Percentiles rank a stretch among this genome's conserved stretches.
These are phyloP conservation scores for Sicyos edulis DNA, from an alignment of 306 rosid genomes.

Conservation along the genomic window DNA sequence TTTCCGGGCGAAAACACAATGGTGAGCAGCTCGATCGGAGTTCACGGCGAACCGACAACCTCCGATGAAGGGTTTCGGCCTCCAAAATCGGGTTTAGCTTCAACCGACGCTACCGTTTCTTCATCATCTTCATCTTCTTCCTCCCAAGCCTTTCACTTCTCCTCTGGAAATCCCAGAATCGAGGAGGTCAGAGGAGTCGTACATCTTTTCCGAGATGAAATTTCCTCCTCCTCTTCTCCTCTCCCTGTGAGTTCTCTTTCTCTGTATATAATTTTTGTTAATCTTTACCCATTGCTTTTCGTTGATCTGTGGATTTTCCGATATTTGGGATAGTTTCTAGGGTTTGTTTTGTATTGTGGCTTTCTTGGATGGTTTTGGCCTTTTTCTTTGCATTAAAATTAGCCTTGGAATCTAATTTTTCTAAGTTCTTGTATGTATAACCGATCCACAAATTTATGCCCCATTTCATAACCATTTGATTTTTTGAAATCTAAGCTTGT, in stretches of 20 bases:
- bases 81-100: conserved; percentile 16
- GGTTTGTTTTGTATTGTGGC: background rate
- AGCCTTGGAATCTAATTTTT: background rate
- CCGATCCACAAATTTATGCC: background rate
- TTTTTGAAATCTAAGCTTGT: no score
- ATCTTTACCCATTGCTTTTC: background rate
- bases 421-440: background rate
- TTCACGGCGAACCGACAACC: conserved; percentile 25
- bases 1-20: conserved; percentile 23
- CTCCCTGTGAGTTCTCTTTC: conserved; percentile 46
- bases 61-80: conserved; percentile 36
- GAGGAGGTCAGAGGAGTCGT: conserved; percentile 89
- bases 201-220: conserved; percentile 63
- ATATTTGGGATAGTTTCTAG: background rate
- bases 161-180: conserved; percentile 98
- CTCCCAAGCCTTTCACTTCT: conserved; percentile 66
- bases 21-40: conserved; percentile 43
- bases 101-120: conserved; percentile 34
- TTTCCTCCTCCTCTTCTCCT: conserved; percentile 27
- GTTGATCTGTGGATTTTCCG: background rate
- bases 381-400: background rate
- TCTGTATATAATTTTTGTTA: background rate
- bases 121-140: conserved; percentile 42
- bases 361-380: background rate
- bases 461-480: no score